A percentile compares a stretch with the other conserved stretches of the same genome.
Evolutionary conservation across 306 rosid species (phyloP).

Genomic region (Medicago arabica): DNA sequence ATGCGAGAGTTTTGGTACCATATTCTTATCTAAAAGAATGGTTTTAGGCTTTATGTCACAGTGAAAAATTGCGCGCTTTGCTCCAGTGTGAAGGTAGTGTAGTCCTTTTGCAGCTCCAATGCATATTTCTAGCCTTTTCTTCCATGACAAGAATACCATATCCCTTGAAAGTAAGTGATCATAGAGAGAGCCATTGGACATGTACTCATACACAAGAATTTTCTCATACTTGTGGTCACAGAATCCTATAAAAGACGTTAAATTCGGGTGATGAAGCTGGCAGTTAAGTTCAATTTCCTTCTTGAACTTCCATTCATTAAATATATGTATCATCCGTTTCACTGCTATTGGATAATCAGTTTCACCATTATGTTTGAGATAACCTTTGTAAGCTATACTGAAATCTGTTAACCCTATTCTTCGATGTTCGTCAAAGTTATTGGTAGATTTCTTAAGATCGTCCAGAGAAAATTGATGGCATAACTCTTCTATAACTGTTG

Average conservation of each 20-base stretch:
- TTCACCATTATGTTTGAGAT: background rate
- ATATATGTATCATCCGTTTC: background rate
- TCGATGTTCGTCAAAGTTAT: constrained; percentile 20
- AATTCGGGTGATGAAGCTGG: constrained; percentile 42
- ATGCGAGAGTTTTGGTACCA: constrained; percentile 28
- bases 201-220: constrained; percentile 35
- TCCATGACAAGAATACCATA: constrained; percentile 27
- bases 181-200: constrained; percentile 28
- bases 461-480: constrained; percentile 39
- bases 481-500: constrained; percentile 26
- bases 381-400: constrained; percentile 11
- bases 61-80: constrained; percentile 30
- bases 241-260: constrained; percentile 35
- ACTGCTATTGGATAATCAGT: constrained; percentile 1
- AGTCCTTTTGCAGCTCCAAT: constrained; percentile 40
- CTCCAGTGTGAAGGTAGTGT: constrained; percentile 47
- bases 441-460: constrained; percentile 36
- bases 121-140: constrained; percentile 43
- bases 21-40: constrained; percentile 30
- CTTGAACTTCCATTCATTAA: background rate
- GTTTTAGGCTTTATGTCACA: background rate
- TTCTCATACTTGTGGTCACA: constrained; percentile 22
- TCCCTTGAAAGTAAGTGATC: background rate
- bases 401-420: background rate
- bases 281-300: constrained; percentile 30